These are phyloP conservation scores for Aspergillus jensenii DNA, from an alignment of 2,329 filamentous ascomycete genomes.

Conservation along the genomic window DNA sequence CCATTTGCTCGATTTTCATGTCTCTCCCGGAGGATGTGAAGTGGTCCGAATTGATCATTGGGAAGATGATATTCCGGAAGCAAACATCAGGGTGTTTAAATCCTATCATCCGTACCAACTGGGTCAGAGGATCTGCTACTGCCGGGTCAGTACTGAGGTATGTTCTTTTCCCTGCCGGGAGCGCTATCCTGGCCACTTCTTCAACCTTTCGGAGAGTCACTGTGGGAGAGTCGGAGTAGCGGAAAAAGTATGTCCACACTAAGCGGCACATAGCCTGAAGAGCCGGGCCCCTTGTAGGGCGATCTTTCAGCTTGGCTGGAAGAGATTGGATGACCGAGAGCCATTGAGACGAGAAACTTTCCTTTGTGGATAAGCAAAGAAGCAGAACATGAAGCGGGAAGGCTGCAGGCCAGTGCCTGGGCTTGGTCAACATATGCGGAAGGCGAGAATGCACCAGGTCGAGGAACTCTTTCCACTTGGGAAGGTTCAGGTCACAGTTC, in stretches of 20 bases:
- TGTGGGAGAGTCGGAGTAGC: constrained; percentile 69
- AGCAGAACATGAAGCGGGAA: constrained; percentile 86
- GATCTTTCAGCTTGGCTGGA: constrained; percentile 81
- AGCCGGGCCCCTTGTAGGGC: constrained; percentile 72
- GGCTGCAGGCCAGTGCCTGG: constrained; percentile 84
- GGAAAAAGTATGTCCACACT: constrained; percentile 92
- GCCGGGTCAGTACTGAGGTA: constrained; percentile 78
- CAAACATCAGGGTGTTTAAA: constrained; percentile 93
- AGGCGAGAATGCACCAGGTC: constrained; percentile 75
- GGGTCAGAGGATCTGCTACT: constrained; percentile 87
- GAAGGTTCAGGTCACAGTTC: constrained; percentile 71
- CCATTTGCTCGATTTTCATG: constrained; percentile 83
- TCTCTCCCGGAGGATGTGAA: constrained; percentile 71
- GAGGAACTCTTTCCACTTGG: constrained; percentile 85
- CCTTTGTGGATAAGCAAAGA: constrained; percentile 82
- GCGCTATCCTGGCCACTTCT: constrained; percentile 79
- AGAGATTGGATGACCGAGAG: constrained; percentile 74
- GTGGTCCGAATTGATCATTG: constrained; percentile 87
- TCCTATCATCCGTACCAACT: constrained; percentile 90
- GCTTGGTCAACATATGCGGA: constrained; percentile 82
- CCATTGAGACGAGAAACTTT: constrained; percentile 85
- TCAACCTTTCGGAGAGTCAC: constrained; percentile 77
- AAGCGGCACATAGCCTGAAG: constrained; percentile 87
- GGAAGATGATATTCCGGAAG: constrained; percentile 90
- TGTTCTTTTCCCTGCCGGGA: constrained; percentile 76